phyloP scores from a whole-genome alignment of 805 yeast species.

The Wickerhamiella azyma region DNA sequence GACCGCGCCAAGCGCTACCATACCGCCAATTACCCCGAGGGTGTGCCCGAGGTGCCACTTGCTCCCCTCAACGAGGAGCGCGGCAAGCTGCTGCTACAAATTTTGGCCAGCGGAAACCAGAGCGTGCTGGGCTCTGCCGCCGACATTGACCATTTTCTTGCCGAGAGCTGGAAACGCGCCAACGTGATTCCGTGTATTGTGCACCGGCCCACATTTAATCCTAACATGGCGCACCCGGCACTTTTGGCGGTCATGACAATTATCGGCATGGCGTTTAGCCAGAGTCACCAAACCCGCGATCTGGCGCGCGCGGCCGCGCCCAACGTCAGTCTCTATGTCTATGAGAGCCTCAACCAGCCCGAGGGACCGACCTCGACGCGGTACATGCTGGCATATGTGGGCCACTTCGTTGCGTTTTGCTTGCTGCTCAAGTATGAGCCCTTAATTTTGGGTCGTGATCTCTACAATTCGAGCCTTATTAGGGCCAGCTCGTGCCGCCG shows the following conservation, averaged over 20 bases:
- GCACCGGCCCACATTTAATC: slow-evolving; percentile 22
- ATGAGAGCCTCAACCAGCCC: slow-evolving; percentile 13
- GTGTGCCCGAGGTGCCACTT: background rate
- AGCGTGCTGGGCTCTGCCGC: slow-evolving; percentile 1
- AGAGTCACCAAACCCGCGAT: slow-evolving; percentile 9
- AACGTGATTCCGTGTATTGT: slow-evolving; percentile 17
- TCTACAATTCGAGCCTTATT: slow-evolving; percentile 6
- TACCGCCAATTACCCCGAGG: slow-evolving; percentile 2
- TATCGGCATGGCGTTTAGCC: slow-evolving; percentile 22
- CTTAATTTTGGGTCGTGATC: slow-evolving; percentile 16
- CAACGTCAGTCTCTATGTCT: slow-evolving; percentile 17
- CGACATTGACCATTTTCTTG: slow-evolving; percentile 13
- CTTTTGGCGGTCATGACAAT: slow-evolving; percentile 20
- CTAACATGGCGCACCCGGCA: slow-evolving; percentile 17
- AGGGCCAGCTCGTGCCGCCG: slow-evolving; percentile 14
- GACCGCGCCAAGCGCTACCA: slow-evolving; percentile 9
- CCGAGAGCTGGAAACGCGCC: slow-evolving; percentile 18
- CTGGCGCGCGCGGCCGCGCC: slow-evolving; percentile 16
- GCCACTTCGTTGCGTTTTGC: slow-evolving; percentile 22
- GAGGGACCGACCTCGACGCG: slow-evolving; percentile 8
- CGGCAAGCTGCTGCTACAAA: slow-evolving; percentile 4
- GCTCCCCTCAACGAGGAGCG: slow-evolving; percentile 7
- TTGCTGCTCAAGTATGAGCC: slow-evolving; percentile 22
- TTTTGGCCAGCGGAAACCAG: slow-evolving; percentile 9
- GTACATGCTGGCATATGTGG: slow-evolving; percentile 13